phyloP scores from a whole-genome alignment of 2,329 filamentous ascomycete species.

The Colletotrichum horii region DNA sequence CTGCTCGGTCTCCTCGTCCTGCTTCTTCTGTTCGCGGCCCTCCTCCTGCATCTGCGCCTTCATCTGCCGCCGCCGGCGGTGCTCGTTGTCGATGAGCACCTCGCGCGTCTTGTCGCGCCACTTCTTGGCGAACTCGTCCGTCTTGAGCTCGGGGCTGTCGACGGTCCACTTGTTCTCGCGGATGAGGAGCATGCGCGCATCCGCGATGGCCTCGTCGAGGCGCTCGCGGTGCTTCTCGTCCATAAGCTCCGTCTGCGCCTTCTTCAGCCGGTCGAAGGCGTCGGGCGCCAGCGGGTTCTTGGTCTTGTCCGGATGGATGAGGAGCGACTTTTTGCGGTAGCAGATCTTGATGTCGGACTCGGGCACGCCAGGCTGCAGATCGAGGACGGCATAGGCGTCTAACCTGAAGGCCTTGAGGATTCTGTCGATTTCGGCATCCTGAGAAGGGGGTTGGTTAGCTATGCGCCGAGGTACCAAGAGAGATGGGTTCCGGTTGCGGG shows the following conservation, averaged over 20 bases:
- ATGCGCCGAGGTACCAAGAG: background rate
- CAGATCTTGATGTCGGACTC: constrained; percentile 94
- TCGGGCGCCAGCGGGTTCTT: constrained; percentile 89
- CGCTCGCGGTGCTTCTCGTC: constrained; percentile 90
- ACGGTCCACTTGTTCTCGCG: constrained; percentile 93
- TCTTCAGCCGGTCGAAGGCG: constrained; percentile 95
- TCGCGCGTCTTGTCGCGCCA: constrained; percentile 91
- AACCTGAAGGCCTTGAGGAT: constrained; percentile 89
- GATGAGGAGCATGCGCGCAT: constrained; percentile 93
- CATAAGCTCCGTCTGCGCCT: constrained; percentile 88
- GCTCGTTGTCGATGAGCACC: constrained; percentile 92
- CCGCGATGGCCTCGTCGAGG: constrained; percentile 93
- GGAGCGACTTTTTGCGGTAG: constrained; percentile 97
- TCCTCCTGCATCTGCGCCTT: constrained; percentile 98
- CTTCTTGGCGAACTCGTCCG: constrained; percentile 78
- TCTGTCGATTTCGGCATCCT: constrained; percentile 95
- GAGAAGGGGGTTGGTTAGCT: background rate
- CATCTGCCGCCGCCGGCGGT: constrained; percentile 80
- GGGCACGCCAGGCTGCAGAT: constrained; percentile 92
- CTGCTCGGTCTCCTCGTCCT: constrained; percentile 82
- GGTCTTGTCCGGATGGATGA: constrained; percentile 99
- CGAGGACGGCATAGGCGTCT: constrained; percentile 86
- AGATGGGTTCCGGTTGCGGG: background rate
- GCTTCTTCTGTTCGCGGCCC: constrained; percentile 83
- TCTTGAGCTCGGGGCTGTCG: constrained; percentile 86